Percentiles rank a stretch among this genome's conserved stretches.
These are phyloP conservation scores for Aspergillus nanangensis DNA, from an alignment of 495 filamentous ascomycete species.

Conservation along the genomic window DNA sequence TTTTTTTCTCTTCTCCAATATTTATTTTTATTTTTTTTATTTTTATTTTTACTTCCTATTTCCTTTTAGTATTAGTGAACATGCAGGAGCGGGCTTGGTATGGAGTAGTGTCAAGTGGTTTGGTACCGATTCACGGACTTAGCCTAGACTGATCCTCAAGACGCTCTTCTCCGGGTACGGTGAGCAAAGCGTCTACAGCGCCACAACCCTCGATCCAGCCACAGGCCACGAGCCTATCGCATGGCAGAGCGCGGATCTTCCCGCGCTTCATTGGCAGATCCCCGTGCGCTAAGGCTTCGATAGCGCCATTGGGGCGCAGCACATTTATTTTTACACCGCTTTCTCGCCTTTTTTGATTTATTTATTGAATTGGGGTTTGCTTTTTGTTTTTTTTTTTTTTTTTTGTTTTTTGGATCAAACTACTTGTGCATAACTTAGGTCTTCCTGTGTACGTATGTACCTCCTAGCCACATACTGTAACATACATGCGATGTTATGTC, in stretches of 20 bases:
- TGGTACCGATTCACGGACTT: background rate
- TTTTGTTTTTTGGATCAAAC: background rate
- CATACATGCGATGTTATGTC: constrained; percentile 6
- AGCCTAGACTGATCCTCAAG: too few relatives aligned
- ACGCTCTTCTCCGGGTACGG: too few relatives aligned
- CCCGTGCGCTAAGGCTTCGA: constrained; percentile 3
- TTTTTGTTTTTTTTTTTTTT: background rate
- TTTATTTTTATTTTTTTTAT: too few relatives aligned
- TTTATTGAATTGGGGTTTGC: background rate
- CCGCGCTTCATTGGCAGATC: constrained; percentile 20
- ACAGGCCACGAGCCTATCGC: constrained; percentile 16
- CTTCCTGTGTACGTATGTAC: too few relatives aligned
- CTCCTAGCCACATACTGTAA: too few relatives aligned
- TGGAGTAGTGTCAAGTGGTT: too few relatives aligned
- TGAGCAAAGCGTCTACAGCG: constrained; percentile 12
- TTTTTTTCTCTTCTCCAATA: too few relatives aligned
- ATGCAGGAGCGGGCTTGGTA: constrained; percentile 1
- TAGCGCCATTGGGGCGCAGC: constrained; percentile 16
- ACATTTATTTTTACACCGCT: constrained; percentile 20
- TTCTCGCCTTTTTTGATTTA: background rate
- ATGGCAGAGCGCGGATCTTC: constrained; percentile 15
- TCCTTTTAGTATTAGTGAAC: background rate
- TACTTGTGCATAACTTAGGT: too few relatives aligned
- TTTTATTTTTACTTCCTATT: too few relatives aligned
- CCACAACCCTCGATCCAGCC: constrained; percentile 15